Conservation (phyloP, 1,284 basidiomycete species). For the Ceratobasidium sp. region DNA sequence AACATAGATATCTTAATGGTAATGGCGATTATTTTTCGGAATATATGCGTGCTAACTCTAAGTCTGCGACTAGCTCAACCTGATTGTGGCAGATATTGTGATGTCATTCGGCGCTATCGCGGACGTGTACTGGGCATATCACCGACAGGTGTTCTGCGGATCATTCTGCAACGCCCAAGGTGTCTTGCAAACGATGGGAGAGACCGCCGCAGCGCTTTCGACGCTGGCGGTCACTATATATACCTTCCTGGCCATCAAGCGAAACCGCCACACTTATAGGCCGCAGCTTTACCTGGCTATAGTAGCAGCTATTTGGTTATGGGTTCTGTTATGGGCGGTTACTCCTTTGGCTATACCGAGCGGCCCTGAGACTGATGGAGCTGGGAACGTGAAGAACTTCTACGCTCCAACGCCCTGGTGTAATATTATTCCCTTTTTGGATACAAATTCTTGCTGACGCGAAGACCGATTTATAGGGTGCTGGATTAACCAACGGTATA, state of each 20-base stretch:
- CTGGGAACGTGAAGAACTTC: constrained; percentile 13
- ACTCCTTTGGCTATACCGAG: not conserved
- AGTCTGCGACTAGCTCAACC: constrained; percentile 18
- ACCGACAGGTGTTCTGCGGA: constrained; percentile 44
- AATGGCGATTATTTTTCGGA: not conserved
- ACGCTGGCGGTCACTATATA: constrained; percentile 34
- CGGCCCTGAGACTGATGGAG: not conserved
- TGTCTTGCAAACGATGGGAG: constrained; percentile 28
- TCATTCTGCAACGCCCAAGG: constrained; percentile 40
- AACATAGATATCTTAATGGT: constrained; percentile 44
- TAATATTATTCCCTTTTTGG: not conserved
- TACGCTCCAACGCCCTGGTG: constrained; percentile 44
- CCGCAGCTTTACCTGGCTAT: constrained; percentile 8
- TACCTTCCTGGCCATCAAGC: constrained; percentile 27
- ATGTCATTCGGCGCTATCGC: constrained; percentile 40
- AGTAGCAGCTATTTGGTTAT: constrained; percentile 34
- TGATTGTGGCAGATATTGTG: constrained; percentile 31
- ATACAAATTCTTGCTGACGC: not conserved
- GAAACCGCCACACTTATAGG: constrained; percentile 14
- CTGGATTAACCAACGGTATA: constrained; percentile 36
- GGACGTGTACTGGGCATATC: constrained; percentile 39
- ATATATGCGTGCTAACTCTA: not conserved
- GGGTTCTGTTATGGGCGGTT: constrained; percentile 30
- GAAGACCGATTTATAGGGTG: constrained; percentile 16
- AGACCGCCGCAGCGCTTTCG: constrained; percentile 33